A percentile compares a stretch with the other conserved stretches of the same genome.
These are phyloP conservation scores for Nakazawaea peltata DNA, from an alignment of 805 yeast species.

Conservation along the genomic window DNA sequence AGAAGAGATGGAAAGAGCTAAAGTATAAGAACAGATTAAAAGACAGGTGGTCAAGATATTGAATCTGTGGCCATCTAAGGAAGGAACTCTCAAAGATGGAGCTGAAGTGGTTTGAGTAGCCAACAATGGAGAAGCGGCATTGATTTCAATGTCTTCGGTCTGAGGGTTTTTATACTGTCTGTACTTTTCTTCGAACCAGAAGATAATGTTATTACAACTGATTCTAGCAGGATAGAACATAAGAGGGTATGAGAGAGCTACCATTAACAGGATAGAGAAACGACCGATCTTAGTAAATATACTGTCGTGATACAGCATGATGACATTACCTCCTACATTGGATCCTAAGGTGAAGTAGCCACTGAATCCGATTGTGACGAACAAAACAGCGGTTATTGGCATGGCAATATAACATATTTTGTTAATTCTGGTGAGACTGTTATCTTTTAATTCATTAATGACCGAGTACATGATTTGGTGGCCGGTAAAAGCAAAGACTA, in stretches of 20 bases:
- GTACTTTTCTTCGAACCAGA: constrained; percentile 29
- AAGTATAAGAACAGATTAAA: constrained; percentile 37
- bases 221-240: constrained; percentile 79
- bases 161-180: constrained; percentile 1
- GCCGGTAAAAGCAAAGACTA: constrained; percentile 76
- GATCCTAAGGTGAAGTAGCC: constrained; percentile 77
- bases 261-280: constrained; percentile 60
- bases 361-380: constrained; percentile 52
- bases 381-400: constrained; percentile 45
- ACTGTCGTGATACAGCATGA: constrained; percentile 56
- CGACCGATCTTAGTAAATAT: constrained; percentile 45
- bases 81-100: constrained; percentile 17
- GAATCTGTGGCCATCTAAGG: constrained; percentile 38
- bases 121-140: constrained; percentile 1
- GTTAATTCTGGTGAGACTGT: constrained; percentile 38
- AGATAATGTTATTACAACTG: constrained; percentile 57
- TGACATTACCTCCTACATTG: constrained; percentile 55
- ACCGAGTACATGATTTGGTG: constrained; percentile 77
- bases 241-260: constrained; percentile 67
- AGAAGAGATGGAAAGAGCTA: constrained; percentile 53
- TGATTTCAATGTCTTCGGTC: constrained; percentile 1
- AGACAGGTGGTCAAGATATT: constrained; percentile 39
- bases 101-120: background rate
- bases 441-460: constrained; percentile 57
- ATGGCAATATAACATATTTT: constrained; percentile 40